Evolutionary conservation across 73 alveolate genomes (phyloP).

Genomic region (Tetrahymena elliotti): DNA sequence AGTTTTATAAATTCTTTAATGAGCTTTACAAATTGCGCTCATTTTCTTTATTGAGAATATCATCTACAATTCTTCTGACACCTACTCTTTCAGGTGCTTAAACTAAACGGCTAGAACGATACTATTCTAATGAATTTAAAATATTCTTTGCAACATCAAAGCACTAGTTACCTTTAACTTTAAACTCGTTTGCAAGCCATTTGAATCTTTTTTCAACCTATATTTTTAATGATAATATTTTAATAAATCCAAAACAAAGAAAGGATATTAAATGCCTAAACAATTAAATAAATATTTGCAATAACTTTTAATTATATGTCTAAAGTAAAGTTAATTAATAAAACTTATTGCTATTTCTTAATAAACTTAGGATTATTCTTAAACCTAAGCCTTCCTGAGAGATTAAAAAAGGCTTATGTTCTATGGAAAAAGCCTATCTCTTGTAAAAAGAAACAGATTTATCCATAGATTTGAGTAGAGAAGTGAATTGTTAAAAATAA

Average conservation of each 20-base stretch:
- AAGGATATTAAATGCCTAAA: not conserved
- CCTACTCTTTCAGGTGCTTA: not conserved
- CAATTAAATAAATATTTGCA: not conserved
- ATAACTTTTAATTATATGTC: not conserved
- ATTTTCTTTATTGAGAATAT: not conserved
- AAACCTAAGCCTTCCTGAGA: not conserved
- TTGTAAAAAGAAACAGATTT: no score
- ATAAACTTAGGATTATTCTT: not conserved
- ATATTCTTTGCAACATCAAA: not conserved
- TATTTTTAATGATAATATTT: not conserved
- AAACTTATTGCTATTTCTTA: not conserved
- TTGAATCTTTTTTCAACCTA: not conserved
- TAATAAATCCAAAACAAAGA: not conserved
- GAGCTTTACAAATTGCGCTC: not conserved
- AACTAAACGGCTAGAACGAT: not conserved
- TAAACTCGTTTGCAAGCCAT: not conserved
- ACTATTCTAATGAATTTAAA: not conserved
- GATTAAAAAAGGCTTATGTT: no score
- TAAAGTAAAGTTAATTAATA: not conserved
- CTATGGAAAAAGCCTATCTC: not conserved
- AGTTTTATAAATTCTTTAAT: not conserved
- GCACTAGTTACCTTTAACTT: not conserved
- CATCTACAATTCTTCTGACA: not conserved
- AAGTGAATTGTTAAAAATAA: not conserved
- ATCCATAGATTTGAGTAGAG: not conserved